These are phyloP conservation scores for Hypoxylon sp. DNA, from an alignment of 2,329 filamentous ascomycete genomes.

Conservation along the genomic window DNA sequence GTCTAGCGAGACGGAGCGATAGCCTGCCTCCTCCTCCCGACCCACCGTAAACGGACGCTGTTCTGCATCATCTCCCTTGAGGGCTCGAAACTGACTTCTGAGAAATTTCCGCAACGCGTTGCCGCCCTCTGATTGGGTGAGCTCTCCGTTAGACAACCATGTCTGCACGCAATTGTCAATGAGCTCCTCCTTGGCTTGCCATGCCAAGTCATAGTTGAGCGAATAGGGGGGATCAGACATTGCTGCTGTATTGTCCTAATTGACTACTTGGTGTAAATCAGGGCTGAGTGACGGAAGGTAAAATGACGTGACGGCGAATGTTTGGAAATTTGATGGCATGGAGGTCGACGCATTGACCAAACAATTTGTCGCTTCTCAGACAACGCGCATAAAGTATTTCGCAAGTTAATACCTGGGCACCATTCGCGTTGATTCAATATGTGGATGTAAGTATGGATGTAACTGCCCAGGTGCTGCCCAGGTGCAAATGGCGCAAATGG, in stretches of 20 bases:
- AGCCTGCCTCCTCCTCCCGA: constrained; percentile 5
- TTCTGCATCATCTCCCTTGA: not conserved
- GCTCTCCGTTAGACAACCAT: constrained; percentile 19
- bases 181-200: constrained; percentile 21
- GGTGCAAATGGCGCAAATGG: too few relatives aligned
- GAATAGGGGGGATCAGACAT: constrained; percentile 13
- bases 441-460: not conserved
- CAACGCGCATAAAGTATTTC: not conserved
- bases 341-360: not conserved
- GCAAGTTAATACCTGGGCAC: not conserved
- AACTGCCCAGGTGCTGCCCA: not conserved
- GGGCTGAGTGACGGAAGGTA: not conserved
- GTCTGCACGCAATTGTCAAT: constrained; percentile 20
- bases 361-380: not conserved
- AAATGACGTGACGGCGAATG: not conserved
- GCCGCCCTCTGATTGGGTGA: not conserved
- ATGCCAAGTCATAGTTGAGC: constrained; percentile 15
- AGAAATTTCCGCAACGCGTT: not conserved
- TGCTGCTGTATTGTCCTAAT: not conserved
- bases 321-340: not conserved
- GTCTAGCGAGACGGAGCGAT: constrained; percentile 10
- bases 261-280: not conserved
- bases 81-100: not conserved
- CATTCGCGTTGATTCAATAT: not conserved
- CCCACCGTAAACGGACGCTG: not conserved